These are phyloP conservation scores for Penicillium sp. DNA, from an alignment of 2,329 filamentous ascomycete species.

Conservation along the genomic window DNA sequence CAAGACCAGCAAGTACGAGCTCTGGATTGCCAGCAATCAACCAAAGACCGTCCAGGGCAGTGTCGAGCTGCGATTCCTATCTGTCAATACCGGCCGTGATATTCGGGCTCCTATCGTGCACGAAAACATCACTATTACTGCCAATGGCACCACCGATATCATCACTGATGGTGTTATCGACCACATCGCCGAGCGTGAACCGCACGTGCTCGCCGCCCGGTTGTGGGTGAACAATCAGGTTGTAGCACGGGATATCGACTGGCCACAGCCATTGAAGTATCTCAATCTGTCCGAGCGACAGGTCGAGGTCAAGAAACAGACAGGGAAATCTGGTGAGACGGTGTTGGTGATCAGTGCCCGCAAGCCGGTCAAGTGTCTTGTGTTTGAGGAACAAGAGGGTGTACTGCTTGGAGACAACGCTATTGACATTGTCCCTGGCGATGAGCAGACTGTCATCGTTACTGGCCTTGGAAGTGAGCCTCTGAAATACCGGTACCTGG, in stretches of 20 bases:
- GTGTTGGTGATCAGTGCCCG: conserved; percentile 48
- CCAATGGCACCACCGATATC: conserved; percentile 58
- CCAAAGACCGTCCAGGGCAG: conserved; percentile 32
- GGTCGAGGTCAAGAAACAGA: conserved; percentile 45
- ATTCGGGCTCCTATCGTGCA: conserved; percentile 53
- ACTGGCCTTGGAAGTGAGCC: conserved; percentile 21
- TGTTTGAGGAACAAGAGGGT: conserved; percentile 59
- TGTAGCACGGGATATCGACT: conserved; percentile 58
- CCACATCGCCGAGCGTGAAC: conserved; percentile 50
- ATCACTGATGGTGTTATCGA: conserved; percentile 52
- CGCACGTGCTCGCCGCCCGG: conserved; percentile 55
- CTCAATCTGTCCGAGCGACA: conserved; percentile 54
- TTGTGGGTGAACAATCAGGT: conserved; percentile 54
- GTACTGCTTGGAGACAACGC: conserved; percentile 57
- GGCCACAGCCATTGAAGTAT: conserved; percentile 63
- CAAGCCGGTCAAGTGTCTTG: conserved; percentile 60
- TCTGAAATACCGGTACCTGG: conserved; percentile 31
- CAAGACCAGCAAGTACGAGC: conserved; percentile 53
- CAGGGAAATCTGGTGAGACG: conserved; percentile 30
- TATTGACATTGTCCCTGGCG: conserved; percentile 59
- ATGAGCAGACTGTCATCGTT: conserved; percentile 48
- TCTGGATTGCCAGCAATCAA: conserved; percentile 58
- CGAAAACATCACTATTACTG: conserved; percentile 48
- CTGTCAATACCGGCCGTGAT: conserved; percentile 54
- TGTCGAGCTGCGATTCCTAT: conserved; percentile 52